A percentile compares a stretch with the other conserved stretches of the same genome.
These are phyloP conservation scores for Lipomyces lipofer DNA, from an alignment of 805 yeast genomes.

Conservation along the genomic window DNA sequence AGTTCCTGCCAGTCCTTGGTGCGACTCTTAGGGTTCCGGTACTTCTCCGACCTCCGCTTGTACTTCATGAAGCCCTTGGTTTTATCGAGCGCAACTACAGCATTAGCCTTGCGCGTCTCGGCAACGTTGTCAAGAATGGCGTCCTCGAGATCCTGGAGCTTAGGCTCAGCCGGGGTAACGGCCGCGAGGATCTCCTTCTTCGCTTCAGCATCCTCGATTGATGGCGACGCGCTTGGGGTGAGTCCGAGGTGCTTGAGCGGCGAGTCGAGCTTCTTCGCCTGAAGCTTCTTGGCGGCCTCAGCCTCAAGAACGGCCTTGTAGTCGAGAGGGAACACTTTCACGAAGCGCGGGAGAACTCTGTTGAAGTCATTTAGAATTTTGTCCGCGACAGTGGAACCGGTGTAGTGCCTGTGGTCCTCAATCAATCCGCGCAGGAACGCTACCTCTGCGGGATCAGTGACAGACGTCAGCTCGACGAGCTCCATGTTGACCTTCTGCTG, in stretches of 20 bases:
- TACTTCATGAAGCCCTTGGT: constrained; percentile 91
- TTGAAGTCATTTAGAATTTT: constrained; percentile 82
- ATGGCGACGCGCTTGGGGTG: constrained; percentile 13
- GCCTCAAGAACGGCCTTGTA: constrained; percentile 85
- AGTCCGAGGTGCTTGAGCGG: constrained; percentile 32
- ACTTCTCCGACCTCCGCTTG: constrained; percentile 81
- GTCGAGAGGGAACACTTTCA: constrained; percentile 80
- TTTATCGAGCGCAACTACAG: constrained; percentile 67
- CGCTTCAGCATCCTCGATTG: constrained; percentile 36
- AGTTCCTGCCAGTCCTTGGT: constrained; percentile 91
- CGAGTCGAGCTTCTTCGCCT: constrained; percentile 54
- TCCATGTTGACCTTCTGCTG: constrained; percentile 67
- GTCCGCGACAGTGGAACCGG: constrained; percentile 87
- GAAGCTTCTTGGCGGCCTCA: constrained; percentile 65
- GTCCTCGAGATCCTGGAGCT: constrained; percentile 86
- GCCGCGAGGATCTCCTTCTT: constrained; percentile 83
- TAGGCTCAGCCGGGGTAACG: constrained; percentile 83
- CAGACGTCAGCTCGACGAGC: constrained; percentile 73
- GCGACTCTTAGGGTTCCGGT: constrained; percentile 75
- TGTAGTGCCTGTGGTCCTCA: constrained; percentile 94
- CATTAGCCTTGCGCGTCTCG: constrained; percentile 62
- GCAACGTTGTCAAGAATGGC: constrained; percentile 68
- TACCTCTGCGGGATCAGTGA: constrained; percentile 86
- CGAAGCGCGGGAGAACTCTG: constrained; percentile 82
- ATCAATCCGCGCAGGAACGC: constrained; percentile 90